A percentile compares a stretch with the other conserved stretches of the same genome.
Conservation (phyloP, 1,139 yeast species). For the Ogataea hybrid region DNA sequence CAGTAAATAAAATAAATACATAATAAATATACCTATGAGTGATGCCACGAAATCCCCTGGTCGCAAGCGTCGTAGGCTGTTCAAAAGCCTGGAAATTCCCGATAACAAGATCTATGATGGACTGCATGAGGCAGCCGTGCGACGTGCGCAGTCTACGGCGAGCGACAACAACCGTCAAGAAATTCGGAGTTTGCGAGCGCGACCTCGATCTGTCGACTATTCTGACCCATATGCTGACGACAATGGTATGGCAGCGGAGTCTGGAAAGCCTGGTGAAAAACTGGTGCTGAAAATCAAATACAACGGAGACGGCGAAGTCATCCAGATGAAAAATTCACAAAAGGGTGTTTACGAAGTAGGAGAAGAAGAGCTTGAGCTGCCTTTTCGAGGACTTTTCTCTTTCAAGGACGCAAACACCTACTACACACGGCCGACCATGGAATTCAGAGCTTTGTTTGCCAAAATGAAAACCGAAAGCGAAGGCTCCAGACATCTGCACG, state of each 20-base stretch:
- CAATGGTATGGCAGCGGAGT: background rate
- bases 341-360: constrained; percentile 23
- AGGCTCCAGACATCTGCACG: constrained; percentile 24
- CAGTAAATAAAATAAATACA: background rate
- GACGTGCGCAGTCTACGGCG: constrained; percentile 3
- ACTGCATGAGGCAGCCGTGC: constrained; percentile 23
- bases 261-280: background rate
- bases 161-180: background rate
- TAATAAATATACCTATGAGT: background rate
- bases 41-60: background rate
- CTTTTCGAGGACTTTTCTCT: constrained; percentile 63
- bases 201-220: constrained; percentile 5
- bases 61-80: constrained; percentile 11
- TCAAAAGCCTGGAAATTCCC: constrained; percentile 21
- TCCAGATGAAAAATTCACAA: constrained; percentile 7
- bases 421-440: constrained; percentile 55
- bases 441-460: constrained; percentile 51
- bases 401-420: constrained; percentile 61
- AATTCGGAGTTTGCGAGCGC: constrained; percentile 17
- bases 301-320: constrained; percentile 1
- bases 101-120: constrained; percentile 26
- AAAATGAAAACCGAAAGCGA: constrained; percentile 34
- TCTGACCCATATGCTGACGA: background rate
- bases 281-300: constrained; percentile 13
- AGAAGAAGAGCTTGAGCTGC: constrained; percentile 41